Base-by-base conservation (phyloP, 2,329 filamentous ascomycete species). In the Diaporthe citrichinensis region DNA sequence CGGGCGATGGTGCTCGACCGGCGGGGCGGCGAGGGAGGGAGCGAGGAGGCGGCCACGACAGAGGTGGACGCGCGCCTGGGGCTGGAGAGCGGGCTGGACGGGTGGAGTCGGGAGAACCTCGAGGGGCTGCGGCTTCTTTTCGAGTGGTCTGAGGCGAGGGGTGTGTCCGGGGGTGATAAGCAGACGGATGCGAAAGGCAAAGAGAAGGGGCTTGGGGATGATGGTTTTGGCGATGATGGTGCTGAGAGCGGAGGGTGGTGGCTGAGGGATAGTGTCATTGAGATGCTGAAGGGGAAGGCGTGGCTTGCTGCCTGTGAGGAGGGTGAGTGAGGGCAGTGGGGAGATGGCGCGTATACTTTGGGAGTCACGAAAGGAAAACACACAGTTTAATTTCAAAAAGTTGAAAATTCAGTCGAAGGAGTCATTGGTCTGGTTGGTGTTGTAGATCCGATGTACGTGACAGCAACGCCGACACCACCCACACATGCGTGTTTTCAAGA, bases 41-140 rank as follows among this genome's bases (percentile, higher is more conserved):
- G 85, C n/a, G 84, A 86, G 10, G 82, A 84, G 62, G 81, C 80
- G 0, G 80, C 83, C 0, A 85, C 80, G 23, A 84, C 80, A 3
- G 86, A 86, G 0, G 91, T 97, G 1, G 96, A 98, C 81, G 91
- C 92, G 44, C 88, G 93, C 53, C 85, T 98, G 36, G 90, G 93
- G 75, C 87, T 98, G 65, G 90, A 90, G 78, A 85, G 86, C 31
- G 87, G 87, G 46, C 74, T 87, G 65, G 84, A 86, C 5, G 84
- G 83, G 2, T 86, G 86, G 78, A 81, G 79, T 15, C 80, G 84
- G 44, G 85, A 86, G 78, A 74, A 80, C 1, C 82, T 91, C 31
- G 82, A 90, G 20, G 89, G 89, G 0, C 80, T 90, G 7, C 85
- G 84, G 62, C 78, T 90, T 65, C 80, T 92, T 28, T 91, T 92